These are phyloP conservation scores for Apophysomyces elegans DNA, from an alignment of 371 early-diverging fungal species.

Conservation along the genomic window DNA sequence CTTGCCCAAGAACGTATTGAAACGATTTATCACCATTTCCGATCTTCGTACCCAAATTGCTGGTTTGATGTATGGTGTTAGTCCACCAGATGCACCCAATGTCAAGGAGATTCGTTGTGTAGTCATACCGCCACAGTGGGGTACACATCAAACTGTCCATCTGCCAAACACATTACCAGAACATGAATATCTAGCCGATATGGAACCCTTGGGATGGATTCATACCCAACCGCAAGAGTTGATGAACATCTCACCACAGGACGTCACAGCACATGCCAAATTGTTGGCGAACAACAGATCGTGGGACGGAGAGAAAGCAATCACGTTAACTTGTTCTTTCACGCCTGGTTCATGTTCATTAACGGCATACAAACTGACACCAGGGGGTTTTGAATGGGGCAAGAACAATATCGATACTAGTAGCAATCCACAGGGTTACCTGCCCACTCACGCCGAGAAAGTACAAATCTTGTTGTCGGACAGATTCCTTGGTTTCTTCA, in stretches of 20 bases:
- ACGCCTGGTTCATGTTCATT: slow-evolving; percentile 98
- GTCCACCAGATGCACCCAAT: slow-evolving; percentile 90
- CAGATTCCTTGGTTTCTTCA: slow-evolving; percentile 95
- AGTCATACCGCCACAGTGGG: slow-evolving; percentile 98
- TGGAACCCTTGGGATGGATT: slow-evolving; percentile 98
- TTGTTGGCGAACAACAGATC: slow-evolving; percentile 84
- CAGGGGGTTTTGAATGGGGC: slow-evolving; percentile 96
- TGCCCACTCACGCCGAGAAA: slow-evolving; percentile 90
- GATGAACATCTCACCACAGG: slow-evolving; percentile 90
- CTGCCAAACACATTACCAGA: slow-evolving; percentile 88
- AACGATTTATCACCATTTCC: slow-evolving; percentile 93
- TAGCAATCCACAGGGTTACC: slow-evolving; percentile 86
- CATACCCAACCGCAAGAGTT: slow-evolving; percentile 96
- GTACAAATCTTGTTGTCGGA: slow-evolving; percentile 95
- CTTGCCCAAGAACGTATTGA: slow-evolving; percentile 95
- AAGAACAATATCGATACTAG: slow-evolving; percentile 76
- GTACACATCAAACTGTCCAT: slow-evolving; percentile 92
- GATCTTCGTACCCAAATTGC: slow-evolving; percentile 96
- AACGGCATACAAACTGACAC: slow-evolving; percentile 94
- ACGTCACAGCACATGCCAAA: slow-evolving; percentile 89
- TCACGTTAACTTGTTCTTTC: slow-evolving; percentile 92
- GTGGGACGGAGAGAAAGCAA: slow-evolving; percentile 96
- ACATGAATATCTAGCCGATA: slow-evolving; percentile 87
- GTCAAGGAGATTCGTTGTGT: slow-evolving; percentile 96
- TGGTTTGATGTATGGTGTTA: slow-evolving; percentile 94